phyloP scores from a whole-genome alignment of 2,329 filamentous ascomycete species.

The Aaosphaeria arxii region DNA sequence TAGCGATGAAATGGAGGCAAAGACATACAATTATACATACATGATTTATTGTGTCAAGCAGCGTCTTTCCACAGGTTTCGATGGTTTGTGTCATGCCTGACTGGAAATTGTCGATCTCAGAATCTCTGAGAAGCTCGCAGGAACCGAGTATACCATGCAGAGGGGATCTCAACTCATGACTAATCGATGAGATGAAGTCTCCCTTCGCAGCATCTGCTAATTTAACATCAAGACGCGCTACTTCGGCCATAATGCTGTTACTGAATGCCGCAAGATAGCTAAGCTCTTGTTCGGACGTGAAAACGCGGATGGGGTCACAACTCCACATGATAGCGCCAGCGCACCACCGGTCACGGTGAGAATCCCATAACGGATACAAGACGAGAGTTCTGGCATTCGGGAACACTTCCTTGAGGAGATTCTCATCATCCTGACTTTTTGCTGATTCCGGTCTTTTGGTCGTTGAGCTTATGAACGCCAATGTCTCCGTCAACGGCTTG shows the following conservation, averaged over 20 bases:
- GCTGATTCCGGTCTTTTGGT: conserved; percentile 25
- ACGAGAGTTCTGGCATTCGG: conserved; percentile 37
- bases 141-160: conserved; percentile 58
- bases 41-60: conserved; percentile 43
- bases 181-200: conserved; percentile 59
- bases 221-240: conserved; percentile 37
- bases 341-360: conserved; percentile 37
- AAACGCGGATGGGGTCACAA: conserved; percentile 34
- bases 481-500: conserved; percentile 1
- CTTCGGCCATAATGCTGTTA: conserved; percentile 39
- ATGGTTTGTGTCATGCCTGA: conserved; percentile 39
- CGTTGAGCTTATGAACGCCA: conserved; percentile 14
- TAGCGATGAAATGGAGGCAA: conserved; percentile 2
- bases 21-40: conserved; percentile 12
- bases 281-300: conserved; percentile 36
- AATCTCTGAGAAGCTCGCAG: conserved; percentile 32
- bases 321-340: conserved; percentile 38
- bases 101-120: conserved; percentile 35
- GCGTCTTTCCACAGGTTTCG: conserved; percentile 37
- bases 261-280: conserved; percentile 38
- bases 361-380: conserved; percentile 40
- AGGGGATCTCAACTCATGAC: conserved; percentile 60
- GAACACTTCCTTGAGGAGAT: conserved; percentile 28
- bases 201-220: conserved; percentile 49
- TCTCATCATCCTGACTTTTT: conserved; percentile 32